phyloP scores from a whole-genome alignment of 2,329 filamentous ascomycete genomes.

The Apiospora marii region DNA sequence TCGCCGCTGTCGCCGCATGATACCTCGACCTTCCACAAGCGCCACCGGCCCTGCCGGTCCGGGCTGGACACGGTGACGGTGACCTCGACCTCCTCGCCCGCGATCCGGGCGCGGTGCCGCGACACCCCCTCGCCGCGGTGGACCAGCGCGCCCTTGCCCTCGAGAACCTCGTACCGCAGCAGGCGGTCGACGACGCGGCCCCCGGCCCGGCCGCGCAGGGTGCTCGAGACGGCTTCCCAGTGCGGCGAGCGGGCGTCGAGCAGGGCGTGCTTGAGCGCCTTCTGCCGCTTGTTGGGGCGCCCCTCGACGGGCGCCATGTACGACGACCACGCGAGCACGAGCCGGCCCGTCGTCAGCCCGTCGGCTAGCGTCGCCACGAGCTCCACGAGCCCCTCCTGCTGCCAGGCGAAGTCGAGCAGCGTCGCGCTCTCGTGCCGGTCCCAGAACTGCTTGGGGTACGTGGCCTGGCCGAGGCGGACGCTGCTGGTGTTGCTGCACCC shows the following conservation, averaged over 20 bases:
- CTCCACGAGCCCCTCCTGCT: constrained; percentile 11
- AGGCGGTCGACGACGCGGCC: constrained; percentile 9
- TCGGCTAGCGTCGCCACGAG: background rate
- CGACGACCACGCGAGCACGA: constrained; percentile 12
- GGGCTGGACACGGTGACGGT: background rate
- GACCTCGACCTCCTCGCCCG: constrained; percentile 9
- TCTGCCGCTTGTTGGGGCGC: background rate
- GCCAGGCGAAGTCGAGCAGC: constrained; percentile 4
- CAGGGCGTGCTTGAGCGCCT: constrained; percentile 11
- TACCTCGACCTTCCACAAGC: background rate
- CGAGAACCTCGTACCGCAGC: constrained; percentile 18
- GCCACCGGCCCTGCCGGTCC: background rate
- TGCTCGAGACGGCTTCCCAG: background rate
- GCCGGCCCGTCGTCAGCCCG: background rate
- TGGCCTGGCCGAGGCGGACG: background rate
- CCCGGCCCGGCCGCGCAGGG: background rate
- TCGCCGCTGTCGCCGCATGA: background rate
- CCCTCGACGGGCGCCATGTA: constrained; percentile 5
- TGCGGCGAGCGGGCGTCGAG: constrained; percentile 5
- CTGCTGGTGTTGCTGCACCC: background rate
- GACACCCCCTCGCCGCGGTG: background rate
- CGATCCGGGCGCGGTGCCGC: background rate
- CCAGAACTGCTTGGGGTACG: constrained; percentile 9
- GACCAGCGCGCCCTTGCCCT: background rate
- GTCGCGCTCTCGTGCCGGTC: background rate